These are phyloP conservation scores for Aspergillus affinis DNA, from an alignment of 495 filamentous ascomycete species.

Conservation along the genomic window DNA sequence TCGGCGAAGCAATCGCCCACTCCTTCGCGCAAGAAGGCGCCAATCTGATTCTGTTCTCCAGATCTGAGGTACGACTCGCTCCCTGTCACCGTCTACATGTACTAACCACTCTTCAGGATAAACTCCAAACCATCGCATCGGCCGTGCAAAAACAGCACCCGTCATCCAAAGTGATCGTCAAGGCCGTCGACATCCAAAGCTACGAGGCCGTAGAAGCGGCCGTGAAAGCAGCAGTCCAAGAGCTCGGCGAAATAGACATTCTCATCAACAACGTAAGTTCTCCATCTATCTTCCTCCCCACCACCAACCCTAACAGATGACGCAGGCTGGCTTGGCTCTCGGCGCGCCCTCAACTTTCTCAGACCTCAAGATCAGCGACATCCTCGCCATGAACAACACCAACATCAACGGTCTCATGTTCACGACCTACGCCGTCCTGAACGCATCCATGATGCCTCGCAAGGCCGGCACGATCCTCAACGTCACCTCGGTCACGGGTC, in stretches of 20 bases:
- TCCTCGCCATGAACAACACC: conserved; percentile 32
- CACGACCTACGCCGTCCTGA: conserved; percentile 33
- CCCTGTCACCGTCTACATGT: neutral
- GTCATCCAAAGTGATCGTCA: conserved; percentile 14
- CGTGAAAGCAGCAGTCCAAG: conserved; percentile 15
- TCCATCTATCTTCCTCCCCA: neutral
- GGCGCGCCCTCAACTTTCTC: conserved; percentile 32
- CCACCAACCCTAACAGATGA: neutral
- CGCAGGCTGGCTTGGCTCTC: conserved; percentile 33
- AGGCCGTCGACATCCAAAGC: conserved; percentile 26
- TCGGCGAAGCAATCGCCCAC: conserved; percentile 32
- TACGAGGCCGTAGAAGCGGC: conserved; percentile 27
- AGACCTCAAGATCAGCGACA: conserved; percentile 26
- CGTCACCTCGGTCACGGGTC: conserved; percentile 34
- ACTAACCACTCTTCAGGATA: conserved; percentile 17
- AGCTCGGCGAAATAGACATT: conserved; percentile 32
- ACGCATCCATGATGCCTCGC: conserved; percentile 25
- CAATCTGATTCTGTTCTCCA: conserved; percentile 24
- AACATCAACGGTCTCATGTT: conserved; percentile 38
- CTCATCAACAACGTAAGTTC: conserved; percentile 35
- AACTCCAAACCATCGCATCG: conserved; percentile 22
- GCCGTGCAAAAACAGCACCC: conserved; percentile 12
- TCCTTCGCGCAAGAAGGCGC: conserved; percentile 21
- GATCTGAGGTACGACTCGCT: conserved; percentile 8
- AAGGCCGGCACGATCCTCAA: conserved; percentile 38